Percentiles rank a stretch among this genome's conserved stretches.
These are phyloP conservation scores for Nannochloropsis granulata DNA, from an alignment of 108 stramenopile species.

Conservation along the genomic window DNA sequence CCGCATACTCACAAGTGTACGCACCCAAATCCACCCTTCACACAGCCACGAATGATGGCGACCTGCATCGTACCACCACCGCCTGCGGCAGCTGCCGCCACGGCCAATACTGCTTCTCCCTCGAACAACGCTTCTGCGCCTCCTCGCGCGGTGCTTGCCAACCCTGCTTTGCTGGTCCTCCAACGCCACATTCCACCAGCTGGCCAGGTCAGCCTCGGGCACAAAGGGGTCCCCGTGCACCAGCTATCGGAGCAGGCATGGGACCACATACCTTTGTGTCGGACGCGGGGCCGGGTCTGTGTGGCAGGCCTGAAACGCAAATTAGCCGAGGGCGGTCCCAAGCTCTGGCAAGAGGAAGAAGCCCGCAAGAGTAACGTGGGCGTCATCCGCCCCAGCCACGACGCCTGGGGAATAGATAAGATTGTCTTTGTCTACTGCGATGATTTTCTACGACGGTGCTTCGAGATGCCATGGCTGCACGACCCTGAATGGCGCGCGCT, in stretches of 20 bases:
- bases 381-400: slow-evolving; percentile 71
- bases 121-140: not conserved
- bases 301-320: not conserved
- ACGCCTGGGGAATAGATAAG: slow-evolving; percentile 91
- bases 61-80: no score
- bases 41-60: no score
- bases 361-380: slow-evolving; percentile 49
- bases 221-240: not conserved
- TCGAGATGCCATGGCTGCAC: slow-evolving; percentile 78
- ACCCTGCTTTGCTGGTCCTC: not conserved
- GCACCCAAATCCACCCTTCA: no score
- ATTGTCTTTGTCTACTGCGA: slow-evolving; percentile 85
- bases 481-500: slow-evolving; percentile 32
- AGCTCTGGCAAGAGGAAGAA: slow-evolving; percentile 4
- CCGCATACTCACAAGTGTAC: no score
- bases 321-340: not conserved
- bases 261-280: not conserved
- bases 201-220: not conserved
- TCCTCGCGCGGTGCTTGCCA: not conserved
- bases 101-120: not conserved
- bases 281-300: not conserved
- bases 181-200: not conserved
- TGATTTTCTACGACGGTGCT: slow-evolving; percentile 71
- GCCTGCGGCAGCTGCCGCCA: no score
- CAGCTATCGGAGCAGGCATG: not conserved